Conservation (phyloP, 2,329 filamentous ascomycete species). For the Diaporthe citriasiana region DNA sequence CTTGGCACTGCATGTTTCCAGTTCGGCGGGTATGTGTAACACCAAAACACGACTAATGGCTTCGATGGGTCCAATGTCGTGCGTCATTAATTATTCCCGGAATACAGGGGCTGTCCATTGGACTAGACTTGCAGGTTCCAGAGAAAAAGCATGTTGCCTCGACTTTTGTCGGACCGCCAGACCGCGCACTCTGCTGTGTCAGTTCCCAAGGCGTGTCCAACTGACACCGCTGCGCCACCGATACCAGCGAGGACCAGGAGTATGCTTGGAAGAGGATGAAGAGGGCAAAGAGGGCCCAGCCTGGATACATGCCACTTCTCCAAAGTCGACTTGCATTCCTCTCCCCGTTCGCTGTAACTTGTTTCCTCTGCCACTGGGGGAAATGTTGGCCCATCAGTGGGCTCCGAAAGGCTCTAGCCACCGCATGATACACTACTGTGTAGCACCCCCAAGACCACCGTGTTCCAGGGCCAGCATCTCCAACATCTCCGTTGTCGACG, state of each 20-base stretch:
- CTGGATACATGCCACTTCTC: not conserved
- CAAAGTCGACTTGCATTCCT: conserved; percentile 1
- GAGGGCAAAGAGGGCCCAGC: not conserved
- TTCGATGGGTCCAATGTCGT: conserved; percentile 22
- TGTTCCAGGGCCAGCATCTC: not conserved
- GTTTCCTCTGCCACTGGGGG: not conserved
- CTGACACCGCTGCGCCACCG: conserved; percentile 10
- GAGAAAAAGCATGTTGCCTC: conserved; percentile 30
- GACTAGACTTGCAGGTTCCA: conserved; percentile 7
- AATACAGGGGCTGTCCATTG: not conserved
- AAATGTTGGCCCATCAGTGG: not conserved
- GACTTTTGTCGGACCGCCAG: conserved; percentile 29
- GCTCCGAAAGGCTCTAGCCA: not conserved
- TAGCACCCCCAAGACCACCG: not conserved
- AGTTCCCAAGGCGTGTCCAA: conserved; percentile 1
- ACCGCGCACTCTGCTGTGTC: conserved; percentile 21
- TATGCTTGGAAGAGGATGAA: not conserved
- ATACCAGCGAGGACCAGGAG: not conserved
- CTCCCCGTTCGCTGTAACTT: not conserved
- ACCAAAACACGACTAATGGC: conserved; percentile 2
- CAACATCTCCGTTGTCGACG: conserved; percentile 4
- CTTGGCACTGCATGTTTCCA: conserved; percentile 24
- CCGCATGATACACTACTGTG: conserved; percentile 15
- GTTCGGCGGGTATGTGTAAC: conserved; percentile 36
- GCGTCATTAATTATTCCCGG: conserved; percentile 4